These are phyloP conservation scores for Kappamyces sp. DNA, from an alignment of 192 early-diverging fungal genomes.

Conservation along the genomic window DNA sequence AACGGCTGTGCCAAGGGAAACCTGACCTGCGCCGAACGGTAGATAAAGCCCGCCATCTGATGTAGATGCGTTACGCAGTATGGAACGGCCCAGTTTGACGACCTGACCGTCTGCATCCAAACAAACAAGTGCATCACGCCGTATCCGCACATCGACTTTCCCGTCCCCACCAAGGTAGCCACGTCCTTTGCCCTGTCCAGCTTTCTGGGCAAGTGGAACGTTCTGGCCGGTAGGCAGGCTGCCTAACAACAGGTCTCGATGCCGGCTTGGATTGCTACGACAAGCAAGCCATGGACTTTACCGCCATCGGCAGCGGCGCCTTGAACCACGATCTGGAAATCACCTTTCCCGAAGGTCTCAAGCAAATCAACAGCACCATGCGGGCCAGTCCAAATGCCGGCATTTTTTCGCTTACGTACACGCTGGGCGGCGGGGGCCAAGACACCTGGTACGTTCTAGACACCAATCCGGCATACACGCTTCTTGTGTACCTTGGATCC, in stretches of 20 bases:
- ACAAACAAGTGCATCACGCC: conserved; percentile 8
- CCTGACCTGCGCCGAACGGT: neutral
- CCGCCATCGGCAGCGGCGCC: neutral
- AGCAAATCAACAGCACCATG: neutral
- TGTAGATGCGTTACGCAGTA: conserved; percentile 5
- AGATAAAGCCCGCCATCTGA: no score
- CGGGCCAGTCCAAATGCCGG: neutral
- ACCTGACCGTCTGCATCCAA: conserved; percentile 1
- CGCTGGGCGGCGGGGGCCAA: neutral
- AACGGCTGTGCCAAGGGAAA: neutral
- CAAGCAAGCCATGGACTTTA: conserved; percentile 1
- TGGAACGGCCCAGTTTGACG: neutral
- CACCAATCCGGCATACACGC: neutral
- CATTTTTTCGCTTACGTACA: neutral
- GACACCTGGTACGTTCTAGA: conserved; percentile 4
- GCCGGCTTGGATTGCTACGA: neutral
- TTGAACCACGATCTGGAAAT: neutral
- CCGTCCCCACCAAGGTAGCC: neutral
- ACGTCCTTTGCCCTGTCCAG: neutral
- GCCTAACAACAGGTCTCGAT: no score
- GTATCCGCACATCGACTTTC: neutral
- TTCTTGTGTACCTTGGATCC: neutral
- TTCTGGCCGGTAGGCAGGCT: neutral
- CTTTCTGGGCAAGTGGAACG: neutral
- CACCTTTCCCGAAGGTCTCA: conserved; percentile 2